These are phyloP conservation scores for Penstemon newberryi DNA, from an alignment of 257 asterid species.

Conservation along the genomic window DNA sequence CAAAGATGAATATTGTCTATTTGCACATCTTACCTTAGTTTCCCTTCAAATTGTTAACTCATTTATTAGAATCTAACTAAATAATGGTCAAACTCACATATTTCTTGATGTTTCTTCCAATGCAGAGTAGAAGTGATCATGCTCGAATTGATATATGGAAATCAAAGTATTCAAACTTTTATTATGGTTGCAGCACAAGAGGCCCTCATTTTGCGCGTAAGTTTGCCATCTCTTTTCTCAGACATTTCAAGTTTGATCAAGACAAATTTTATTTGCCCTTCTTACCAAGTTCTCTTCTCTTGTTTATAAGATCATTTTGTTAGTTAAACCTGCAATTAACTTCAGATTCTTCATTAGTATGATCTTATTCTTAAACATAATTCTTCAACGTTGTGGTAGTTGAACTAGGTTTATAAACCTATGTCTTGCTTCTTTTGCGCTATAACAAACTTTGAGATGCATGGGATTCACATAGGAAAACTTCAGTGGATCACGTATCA, in stretches of 20 bases:
- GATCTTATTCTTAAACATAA: constrained; percentile 25
- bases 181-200: constrained; percentile 88
- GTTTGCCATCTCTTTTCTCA: constrained; percentile 31
- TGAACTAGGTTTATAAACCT: too few species aligned
- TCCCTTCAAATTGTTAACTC: neutral
- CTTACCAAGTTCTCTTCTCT: constrained; percentile 7
- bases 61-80: neutral
- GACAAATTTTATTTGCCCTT: constrained; percentile 10
- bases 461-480: too few species aligned
- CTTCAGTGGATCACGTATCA: neutral
- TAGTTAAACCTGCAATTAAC: constrained; percentile 10
- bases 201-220: constrained; percentile 69
- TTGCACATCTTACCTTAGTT: constrained; percentile 7
- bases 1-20: constrained; percentile 8
- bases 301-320: constrained; percentile 23
- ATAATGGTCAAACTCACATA: constrained; percentile 22
- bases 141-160: constrained; percentile 87
- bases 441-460: too few species aligned
- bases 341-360: constrained; percentile 10
- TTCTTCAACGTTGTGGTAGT: too few species aligned
- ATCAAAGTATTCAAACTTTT: constrained; percentile 68
- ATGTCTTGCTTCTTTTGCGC: too few species aligned
- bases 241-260: constrained; percentile 21
- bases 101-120: constrained; percentile 25
- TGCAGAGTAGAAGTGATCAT: constrained; percentile 65